Percentiles rank a stretch among this genome's conserved stretches.
Conservation (phyloP, 164 flowering plant genomes). For the Aristolochia californica region DNA sequence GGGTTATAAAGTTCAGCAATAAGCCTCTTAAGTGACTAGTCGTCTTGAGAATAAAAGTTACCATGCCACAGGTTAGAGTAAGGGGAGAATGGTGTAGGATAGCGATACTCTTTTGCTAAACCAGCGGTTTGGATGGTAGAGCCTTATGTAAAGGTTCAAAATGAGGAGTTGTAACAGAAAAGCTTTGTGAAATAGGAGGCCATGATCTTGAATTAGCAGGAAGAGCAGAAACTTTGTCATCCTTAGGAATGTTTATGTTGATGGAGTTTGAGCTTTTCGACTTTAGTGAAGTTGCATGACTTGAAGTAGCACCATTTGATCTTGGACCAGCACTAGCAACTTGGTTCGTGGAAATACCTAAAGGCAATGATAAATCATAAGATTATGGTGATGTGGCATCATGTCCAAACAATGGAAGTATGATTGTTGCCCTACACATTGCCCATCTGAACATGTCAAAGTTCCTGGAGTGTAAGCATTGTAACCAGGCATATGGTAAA, state of each 20-base stretch:
- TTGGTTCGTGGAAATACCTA: slow-evolving; percentile 18
- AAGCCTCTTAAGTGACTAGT: too few relatives aligned
- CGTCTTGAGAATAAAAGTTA: slow-evolving; percentile 12
- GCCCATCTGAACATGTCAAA: slow-evolving; percentile 28
- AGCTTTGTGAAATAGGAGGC: slow-evolving; percentile 9
- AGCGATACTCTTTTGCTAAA: slow-evolving; percentile 12
- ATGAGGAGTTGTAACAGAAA: slow-evolving; percentile 21
- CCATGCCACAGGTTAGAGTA: slow-evolving; percentile 23
- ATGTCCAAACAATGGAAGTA: slow-evolving; percentile 4
- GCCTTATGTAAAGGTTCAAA: slow-evolving; percentile 23
- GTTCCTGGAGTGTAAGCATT: slow-evolving; percentile 24
- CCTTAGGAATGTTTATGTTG: slow-evolving; percentile 14
- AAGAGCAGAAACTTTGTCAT: slow-evolving; percentile 12
- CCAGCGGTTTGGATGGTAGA: neutral
- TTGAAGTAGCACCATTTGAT: neutral
- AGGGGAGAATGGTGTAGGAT: slow-evolving; percentile 22
- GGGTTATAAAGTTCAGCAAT: too few relatives aligned
- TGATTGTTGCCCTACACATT: slow-evolving; percentile 16
- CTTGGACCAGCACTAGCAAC: neutral
- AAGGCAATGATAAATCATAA: slow-evolving; percentile 17
- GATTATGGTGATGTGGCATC: slow-evolving; percentile 22
- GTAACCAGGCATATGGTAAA: slow-evolving; percentile 24
- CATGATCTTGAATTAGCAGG: slow-evolving; percentile 12
- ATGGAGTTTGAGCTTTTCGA: slow-evolving; percentile 18
- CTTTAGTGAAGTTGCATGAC: slow-evolving; percentile 16